Evolutionary conservation across 1,284 basidiomycete genomes (phyloP), one percentile per base, ranked within the genome.

Genomic region (Wallemia hederae): DNA sequence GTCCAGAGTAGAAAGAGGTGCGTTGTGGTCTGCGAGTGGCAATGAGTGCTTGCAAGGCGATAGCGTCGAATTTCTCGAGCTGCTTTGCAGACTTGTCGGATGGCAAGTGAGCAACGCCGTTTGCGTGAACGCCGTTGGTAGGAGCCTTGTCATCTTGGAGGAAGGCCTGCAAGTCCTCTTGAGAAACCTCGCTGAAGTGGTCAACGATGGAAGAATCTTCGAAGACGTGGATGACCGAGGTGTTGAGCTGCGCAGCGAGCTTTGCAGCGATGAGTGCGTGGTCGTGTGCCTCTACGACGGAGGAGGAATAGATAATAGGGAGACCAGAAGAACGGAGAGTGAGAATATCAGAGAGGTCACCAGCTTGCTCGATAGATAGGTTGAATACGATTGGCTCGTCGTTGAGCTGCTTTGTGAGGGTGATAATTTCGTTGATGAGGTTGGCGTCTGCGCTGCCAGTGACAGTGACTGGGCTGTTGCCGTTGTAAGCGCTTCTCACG

Each of bases 141-240:
- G 69, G 64, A 5, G 70, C 71, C 63, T 73, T 75, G 57, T 68
- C 63, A 64, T 68, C 65, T 28, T 65, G 63, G 56, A 67, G 63
- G 31, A 65, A 63, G 14, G 63, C 65, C 25, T 65, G 64, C 58
- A 66, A 63, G 31, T 64, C 65, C 31, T 63, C 63, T 15, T 64
- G 64, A 29, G 62, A 62, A 26, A 62, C 15, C 22, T 29, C 25
- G 5, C 56, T 39, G 5, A 29, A 24, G 15, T 27, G 19, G 28
- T 63, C 64, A 33, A 34, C 33, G n/a, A 39, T 61, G 5, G 62
- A 61, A 19, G 62, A 62, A 25, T 19, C 58, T 26, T 59, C 59
- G 69, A 89, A 90, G 55, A 80, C 81, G 69, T 96, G 89, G 59
- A 92, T 75, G 19, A 92, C 86, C 1, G 78, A 75, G 59, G 75